phyloP scores from a whole-genome alignment of 179 eudicot species.

The Corrigiola litoralis region DNA sequence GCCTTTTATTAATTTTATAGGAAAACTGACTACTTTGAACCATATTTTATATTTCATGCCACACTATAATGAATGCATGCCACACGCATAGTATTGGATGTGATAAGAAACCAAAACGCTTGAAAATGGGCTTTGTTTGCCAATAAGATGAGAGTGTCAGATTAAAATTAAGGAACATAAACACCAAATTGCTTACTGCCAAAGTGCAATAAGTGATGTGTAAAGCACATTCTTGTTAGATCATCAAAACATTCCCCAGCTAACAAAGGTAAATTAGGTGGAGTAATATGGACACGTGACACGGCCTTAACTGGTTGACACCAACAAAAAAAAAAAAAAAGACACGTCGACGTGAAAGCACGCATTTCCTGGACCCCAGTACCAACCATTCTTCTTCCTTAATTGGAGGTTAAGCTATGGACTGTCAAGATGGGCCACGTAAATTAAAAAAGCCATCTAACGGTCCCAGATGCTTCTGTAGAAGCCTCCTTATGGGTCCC shows the following conservation, averaged over 20 bases:
- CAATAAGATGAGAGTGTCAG: neutral
- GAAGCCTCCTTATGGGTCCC: neutral
- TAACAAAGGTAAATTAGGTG: slow-evolving; percentile 9
- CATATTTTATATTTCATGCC: too few species aligned
- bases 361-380: neutral
- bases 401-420: neutral
- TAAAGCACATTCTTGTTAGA: slow-evolving; percentile 12
- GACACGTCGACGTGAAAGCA: too few species aligned
- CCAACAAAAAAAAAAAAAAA: neutral
- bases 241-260: slow-evolving; percentile 1
- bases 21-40: too few species aligned
- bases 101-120: neutral
- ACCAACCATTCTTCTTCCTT: slow-evolving; percentile 7
- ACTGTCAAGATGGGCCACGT: slow-evolving; percentile 16
- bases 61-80: neutral
- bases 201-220: slow-evolving; percentile 18
- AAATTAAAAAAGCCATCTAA: neutral
- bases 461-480: slow-evolving; percentile 3
- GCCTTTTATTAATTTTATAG: too few species aligned
- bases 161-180: neutral
- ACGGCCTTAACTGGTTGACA: slow-evolving; percentile 1
- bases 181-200: neutral
- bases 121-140: neutral
- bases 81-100: neutral
- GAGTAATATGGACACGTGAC: slow-evolving; percentile 6